phyloP scores from a whole-genome alignment of 495 filamentous ascomycete genomes.

The Neurospora intermedia region DNA sequence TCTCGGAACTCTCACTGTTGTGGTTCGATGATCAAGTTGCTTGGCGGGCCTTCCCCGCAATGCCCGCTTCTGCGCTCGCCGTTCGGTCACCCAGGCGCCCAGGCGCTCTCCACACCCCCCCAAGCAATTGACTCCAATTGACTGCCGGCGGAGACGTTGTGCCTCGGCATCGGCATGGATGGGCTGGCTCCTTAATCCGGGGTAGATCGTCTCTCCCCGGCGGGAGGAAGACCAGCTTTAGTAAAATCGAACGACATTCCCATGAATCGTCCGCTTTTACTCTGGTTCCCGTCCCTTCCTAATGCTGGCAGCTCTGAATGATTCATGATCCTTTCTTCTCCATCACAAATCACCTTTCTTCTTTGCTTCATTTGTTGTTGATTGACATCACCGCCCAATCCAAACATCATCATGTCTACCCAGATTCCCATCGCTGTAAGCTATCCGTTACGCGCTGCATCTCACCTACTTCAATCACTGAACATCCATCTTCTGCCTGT shows the following conservation, averaged over 20 bases:
- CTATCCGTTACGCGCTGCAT: conserved; percentile 4
- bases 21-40: neutral
- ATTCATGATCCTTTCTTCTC: neutral
- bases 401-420: conserved; percentile 41
- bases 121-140: neutral
- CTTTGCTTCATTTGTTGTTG: neutral
- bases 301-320: neutral
- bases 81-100: neutral
- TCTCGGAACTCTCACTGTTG: neutral
- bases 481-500: conserved; percentile 5
- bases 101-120: neutral
- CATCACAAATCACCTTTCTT: neutral
- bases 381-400: neutral
- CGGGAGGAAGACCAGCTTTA: neutral
- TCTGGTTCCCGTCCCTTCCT: neutral
- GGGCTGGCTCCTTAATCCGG: neutral
- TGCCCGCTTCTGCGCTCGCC: neutral
- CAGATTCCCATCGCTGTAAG: conserved; percentile 59
- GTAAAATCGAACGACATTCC: neutral
- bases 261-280: neutral
- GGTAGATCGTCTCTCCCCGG: neutral
- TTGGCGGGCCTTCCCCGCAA: neutral
- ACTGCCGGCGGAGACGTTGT: neutral
- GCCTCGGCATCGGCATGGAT: neutral
- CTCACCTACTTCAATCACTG: conserved; percentile 10